Conservation (phyloP, 768 basidiomycete genomes). For the Russula brevipes region DNA sequence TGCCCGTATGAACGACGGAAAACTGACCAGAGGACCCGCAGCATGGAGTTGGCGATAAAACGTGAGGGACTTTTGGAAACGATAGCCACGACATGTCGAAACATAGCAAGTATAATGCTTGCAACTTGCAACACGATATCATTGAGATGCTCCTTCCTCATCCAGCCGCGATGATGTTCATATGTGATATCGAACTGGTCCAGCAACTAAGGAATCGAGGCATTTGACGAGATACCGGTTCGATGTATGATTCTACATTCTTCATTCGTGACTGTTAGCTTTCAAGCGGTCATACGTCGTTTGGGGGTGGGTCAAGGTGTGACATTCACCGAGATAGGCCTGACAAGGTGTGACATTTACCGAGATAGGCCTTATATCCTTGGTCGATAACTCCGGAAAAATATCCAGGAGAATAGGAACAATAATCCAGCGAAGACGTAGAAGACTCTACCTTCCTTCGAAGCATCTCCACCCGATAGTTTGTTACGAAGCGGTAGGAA, state of each 20-base stretch:
- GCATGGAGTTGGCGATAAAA: neutral
- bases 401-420: conserved; percentile 29
- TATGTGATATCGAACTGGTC: no score
- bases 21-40: neutral
- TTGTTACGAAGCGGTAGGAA: conserved; percentile 82
- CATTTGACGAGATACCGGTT: neutral
- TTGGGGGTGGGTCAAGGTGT: neutral
- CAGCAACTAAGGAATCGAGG: neutral
- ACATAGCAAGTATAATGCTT: neutral
- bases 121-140: no score
- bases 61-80: neutral
- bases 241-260: neutral
- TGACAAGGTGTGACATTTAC: neutral
- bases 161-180: no score
- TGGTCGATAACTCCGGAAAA: conserved; percentile 32
- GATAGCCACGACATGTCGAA: neutral
- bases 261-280: neutral
- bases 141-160: no score
- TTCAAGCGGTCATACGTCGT: neutral
- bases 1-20: neutral
- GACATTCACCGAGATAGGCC: neutral
- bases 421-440: conserved; percentile 72
- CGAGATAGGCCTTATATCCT: neutral
- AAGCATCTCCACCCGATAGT: conserved; percentile 53
- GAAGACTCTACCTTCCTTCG: conserved; percentile 83